Base-by-base conservation (phyloP, 306 rosid species). In the Acacia melanoxylon region DNA sequence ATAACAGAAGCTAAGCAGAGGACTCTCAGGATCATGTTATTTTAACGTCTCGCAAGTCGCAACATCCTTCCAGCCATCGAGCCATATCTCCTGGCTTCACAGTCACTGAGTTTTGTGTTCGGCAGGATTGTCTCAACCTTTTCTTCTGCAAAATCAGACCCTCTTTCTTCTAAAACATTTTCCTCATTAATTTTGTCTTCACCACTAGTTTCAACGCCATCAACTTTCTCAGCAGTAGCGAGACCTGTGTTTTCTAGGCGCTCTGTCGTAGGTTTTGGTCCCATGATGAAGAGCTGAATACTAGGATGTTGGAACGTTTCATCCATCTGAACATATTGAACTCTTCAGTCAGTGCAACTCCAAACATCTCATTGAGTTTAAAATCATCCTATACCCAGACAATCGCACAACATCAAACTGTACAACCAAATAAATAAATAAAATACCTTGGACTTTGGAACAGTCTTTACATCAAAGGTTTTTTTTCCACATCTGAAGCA, bases 81-180 rank as follows among this genome's bases (percentile, higher is more conserved):
- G 63, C 98, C 99, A 71, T 84, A 84, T 82, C 99, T 87, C 83
- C 98, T 88, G 67, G 93, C 92, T 83, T 95, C 99, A 93, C 98
- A 95, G 44, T 93, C 94, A 54, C 87, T 88, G 40, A 89, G 87
- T 76, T 91, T 81, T 31, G 79, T 87, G 48, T 80, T 86, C 76
- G 65, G 85, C 24, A 80, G 77, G 48, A 48, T 75, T 27, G 76
- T 58, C 84, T 87, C 86, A 7, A 4, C 86, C 19, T 75, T 80
- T 74, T 77, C 92, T 67, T 2, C 71, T 27, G 74, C 78, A 58
- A 29, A 1, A 29, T 29, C 29, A 27, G 29, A 27, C 29, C 29
- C 29, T 27, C 1, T 27, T 27, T 27, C 29, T 27, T 27, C 29
- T 27, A 27, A 27, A 27, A 51, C 69, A 66, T 68, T 84, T 72